Conservation (phyloP, 768 basidiomycete species). For the Suillus sp. region DNA sequence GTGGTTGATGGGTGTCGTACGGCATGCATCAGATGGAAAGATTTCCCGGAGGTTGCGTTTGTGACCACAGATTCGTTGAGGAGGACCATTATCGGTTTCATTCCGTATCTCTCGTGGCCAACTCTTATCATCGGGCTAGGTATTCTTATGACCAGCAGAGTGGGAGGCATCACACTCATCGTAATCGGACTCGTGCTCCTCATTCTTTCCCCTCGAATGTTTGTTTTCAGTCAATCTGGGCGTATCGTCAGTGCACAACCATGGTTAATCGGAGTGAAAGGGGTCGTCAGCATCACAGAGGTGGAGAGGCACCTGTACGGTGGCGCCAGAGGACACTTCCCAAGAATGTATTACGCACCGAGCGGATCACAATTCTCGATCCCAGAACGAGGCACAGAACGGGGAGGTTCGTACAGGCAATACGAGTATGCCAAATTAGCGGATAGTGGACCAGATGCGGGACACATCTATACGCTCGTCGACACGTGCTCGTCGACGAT, state of each 20-base stretch:
- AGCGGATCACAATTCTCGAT: slow-evolving; percentile 21
- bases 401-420: slow-evolving; percentile 16
- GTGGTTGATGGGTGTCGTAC: slow-evolving; percentile 24
- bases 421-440: slow-evolving; percentile 8
- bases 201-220: slow-evolving; percentile 9
- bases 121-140: slow-evolving; percentile 13
- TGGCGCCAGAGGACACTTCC: slow-evolving; percentile 11
- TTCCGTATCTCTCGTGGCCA: slow-evolving; percentile 19
- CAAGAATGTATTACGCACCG: slow-evolving; percentile 16
- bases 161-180: slow-evolving; percentile 9
- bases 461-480: slow-evolving; percentile 19
- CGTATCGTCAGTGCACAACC: slow-evolving; percentile 21
- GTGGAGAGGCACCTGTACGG: slow-evolving; percentile 21
- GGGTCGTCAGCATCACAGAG: slow-evolving; percentile 15
- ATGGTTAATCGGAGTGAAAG: slow-evolving; percentile 27
- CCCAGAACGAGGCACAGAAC: not conserved
- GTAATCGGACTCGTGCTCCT: slow-evolving; percentile 11
- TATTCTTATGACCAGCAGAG: not conserved
- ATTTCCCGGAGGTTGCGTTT: slow-evolving; percentile 21
- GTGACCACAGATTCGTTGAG: slow-evolving; percentile 14
- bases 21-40: slow-evolving; percentile 24
- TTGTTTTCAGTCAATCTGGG: slow-evolving; percentile 20
- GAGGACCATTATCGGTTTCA: slow-evolving; percentile 7
- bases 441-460: slow-evolving; percentile 6
- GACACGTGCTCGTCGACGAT: slow-evolving; percentile 20